Evolutionary conservation across 2,329 filamentous ascomycete species (phyloP), one percentile per base, ranked within the genome.

Genomic region (Sphaerulina vaccinii): DNA sequence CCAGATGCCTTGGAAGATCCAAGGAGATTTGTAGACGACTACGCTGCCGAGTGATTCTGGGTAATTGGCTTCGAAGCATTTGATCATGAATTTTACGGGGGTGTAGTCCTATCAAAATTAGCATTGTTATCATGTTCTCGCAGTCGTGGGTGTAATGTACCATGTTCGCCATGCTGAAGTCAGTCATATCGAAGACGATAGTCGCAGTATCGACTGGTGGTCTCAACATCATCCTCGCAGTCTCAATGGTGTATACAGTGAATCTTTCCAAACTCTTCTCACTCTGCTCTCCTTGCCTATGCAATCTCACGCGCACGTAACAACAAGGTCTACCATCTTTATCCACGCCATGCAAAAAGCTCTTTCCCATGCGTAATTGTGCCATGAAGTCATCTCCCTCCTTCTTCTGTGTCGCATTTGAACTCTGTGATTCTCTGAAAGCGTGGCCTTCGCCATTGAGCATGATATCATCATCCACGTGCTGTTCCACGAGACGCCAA

Each of bases 61-160:
- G 64, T 97, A 99, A 70, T 99, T 97, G 54, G 93, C 93, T 74
- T 99, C 93, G 67, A 99, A 99, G 71, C 91, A 96, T 72, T 96
- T 95, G 71, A 99, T 96, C 87, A 99, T 96, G 74, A 97, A 99
- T 67, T 96, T 99, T 51, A 99, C 89, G 1, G 93, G 92, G 0
- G 88, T 83, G 70, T 97, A 97, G 70, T 99, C 93, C n/a, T n/a
- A n/a, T n/a, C n/a, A n/a, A n/a, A n/a, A n/a, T n/a, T n/a, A n/a
- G n/a, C n/a, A n/a, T n/a, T n/a, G n/a, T n/a, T n/a, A n/a, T n/a
- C n/a, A n/a, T n/a, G n/a, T n/a, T n/a, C n/a, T n/a, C n/a, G n/a
- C n/a, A n/a, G n/a, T n/a, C n/a, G n/a, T n/a, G n/a, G n/a, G n/a
- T n/a, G n/a, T n/a, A n/a, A n/a, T n/a, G n/a, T n/a, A n/a, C n/a